Evolutionary conservation across 1,139 yeast species (phyloP).

Genomic region (Nakaseomyces kungkrabaensis): DNA sequence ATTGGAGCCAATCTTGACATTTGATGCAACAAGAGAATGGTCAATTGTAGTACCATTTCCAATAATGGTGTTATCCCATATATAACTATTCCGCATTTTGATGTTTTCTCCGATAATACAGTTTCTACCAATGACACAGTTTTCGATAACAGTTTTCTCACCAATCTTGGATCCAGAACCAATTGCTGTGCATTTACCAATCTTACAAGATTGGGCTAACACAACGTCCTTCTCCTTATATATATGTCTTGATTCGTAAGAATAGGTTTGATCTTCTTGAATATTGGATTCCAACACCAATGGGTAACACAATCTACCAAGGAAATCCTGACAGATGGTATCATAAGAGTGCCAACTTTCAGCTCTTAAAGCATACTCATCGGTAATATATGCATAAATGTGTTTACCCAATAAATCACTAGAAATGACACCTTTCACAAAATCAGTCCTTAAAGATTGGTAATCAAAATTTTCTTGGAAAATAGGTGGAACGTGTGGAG

Average conservation of each 20-base stretch:
- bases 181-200: slow-evolving; percentile 66
- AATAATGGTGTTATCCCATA: slow-evolving; percentile 75
- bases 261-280: slow-evolving; percentile 57
- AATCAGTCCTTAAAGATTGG: slow-evolving; percentile 75
- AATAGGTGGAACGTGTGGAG: slow-evolving; percentile 89
- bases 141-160: slow-evolving; percentile 42
- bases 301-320: slow-evolving; percentile 91
- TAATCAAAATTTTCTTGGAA: slow-evolving; percentile 95
- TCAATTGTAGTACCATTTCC: slow-evolving; percentile 52
- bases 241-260: slow-evolving; percentile 73
- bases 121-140: slow-evolving; percentile 74
- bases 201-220: slow-evolving; percentile 83
- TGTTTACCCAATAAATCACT: slow-evolving; percentile 87
- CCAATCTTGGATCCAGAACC: slow-evolving; percentile 66
- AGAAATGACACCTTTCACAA: slow-evolving; percentile 81
- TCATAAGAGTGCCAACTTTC: slow-evolving; percentile 90
- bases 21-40: slow-evolving; percentile 60
- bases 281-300: slow-evolving; percentile 79
- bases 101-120: slow-evolving; percentile 79
- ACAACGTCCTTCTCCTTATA: slow-evolving; percentile 79
- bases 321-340: slow-evolving; percentile 81
- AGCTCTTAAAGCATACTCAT: slow-evolving; percentile 85
- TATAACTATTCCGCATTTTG: slow-evolving; percentile 57
- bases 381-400: slow-evolving; percentile 73
- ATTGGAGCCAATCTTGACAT: slow-evolving; percentile 44